Evolutionary conservation across 257 asterid genomes (phyloP).

Genomic region (Capsicum baccatum): DNA sequence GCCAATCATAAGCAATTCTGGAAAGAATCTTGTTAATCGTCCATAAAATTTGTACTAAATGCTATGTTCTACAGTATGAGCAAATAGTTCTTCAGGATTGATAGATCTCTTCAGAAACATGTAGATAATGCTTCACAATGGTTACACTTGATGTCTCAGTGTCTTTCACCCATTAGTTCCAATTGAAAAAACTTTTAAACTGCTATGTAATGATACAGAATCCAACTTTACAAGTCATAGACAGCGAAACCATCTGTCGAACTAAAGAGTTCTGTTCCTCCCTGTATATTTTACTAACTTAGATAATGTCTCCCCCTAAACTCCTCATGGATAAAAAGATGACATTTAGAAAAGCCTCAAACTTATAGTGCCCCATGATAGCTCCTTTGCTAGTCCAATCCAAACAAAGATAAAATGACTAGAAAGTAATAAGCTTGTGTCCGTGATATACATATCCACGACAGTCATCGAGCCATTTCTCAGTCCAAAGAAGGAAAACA

Average conservation of each 20-base stretch:
- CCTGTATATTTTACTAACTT: background rate
- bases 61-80: background rate
- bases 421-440: background rate
- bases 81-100: background rate
- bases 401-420: background rate
- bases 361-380: background rate
- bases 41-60: background rate
- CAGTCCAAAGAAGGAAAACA: background rate
- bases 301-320: background rate
- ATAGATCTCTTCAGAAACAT: background rate
- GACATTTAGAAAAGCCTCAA: background rate
- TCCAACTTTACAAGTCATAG: conserved; percentile 9
- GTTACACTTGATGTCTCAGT: background rate
- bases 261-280: background rate
- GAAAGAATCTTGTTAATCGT: background rate
- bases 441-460: background rate
- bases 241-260: background rate
- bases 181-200: background rate
- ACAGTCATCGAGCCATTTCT: background rate
- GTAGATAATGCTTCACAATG: background rate
- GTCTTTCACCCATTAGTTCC: background rate
- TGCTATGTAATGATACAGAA: background rate
- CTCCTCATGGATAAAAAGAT: background rate
- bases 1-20: background rate
- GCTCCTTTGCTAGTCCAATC: background rate